Evolutionary conservation across 2,329 filamentous ascomycete genomes (phyloP).

Genomic region (Penicillium sp.): DNA sequence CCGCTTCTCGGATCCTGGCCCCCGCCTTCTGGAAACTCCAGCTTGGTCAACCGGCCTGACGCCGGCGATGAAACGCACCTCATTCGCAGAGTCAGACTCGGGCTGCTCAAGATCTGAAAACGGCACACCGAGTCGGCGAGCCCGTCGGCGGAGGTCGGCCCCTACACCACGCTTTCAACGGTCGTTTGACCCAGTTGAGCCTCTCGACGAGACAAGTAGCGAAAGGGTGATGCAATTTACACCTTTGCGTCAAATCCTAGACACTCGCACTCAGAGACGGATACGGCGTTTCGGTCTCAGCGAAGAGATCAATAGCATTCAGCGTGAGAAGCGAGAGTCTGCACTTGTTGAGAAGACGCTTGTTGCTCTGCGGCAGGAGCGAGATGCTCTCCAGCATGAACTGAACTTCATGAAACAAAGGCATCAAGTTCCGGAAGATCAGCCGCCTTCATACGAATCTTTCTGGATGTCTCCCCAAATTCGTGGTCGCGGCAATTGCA

Average conservation of each 20-base stretch:
- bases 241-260: conserved; percentile 47
- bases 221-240: conserved; percentile 47
- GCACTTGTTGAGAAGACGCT: conserved; percentile 29
- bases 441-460: conserved; percentile 16
- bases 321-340: conserved; percentile 41
- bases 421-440: conserved; percentile 5
- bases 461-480: conserved; percentile 19
- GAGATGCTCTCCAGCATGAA: conserved; percentile 32
- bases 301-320: conserved; percentile 48
- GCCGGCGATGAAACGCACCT: conserved; percentile 44
- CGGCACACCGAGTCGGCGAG: conserved; percentile 30
- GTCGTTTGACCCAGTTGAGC: conserved; percentile 24
- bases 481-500: conserved; percentile 18
- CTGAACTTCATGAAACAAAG: conserved; percentile 23
- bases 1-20: conserved; percentile 49
- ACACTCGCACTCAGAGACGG: conserved; percentile 45
- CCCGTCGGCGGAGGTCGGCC: conserved; percentile 36
- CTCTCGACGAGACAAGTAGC: conserved; percentile 19
- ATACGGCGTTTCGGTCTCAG: conserved; percentile 49
- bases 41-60: conserved; percentile 46
- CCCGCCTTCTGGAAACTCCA: conserved; percentile 23
- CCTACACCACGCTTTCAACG: conserved; percentile 29
- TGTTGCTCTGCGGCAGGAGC: conserved; percentile 28
- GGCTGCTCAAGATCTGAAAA: conserved; percentile 22
- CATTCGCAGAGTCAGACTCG: conserved; percentile 32